Percentiles rank a stretch among this genome's conserved stretches.
Evolutionary conservation across 2,329 filamentous ascomycete species (phyloP).

Genomic region (Colletotrichum cordylinicola): DNA sequence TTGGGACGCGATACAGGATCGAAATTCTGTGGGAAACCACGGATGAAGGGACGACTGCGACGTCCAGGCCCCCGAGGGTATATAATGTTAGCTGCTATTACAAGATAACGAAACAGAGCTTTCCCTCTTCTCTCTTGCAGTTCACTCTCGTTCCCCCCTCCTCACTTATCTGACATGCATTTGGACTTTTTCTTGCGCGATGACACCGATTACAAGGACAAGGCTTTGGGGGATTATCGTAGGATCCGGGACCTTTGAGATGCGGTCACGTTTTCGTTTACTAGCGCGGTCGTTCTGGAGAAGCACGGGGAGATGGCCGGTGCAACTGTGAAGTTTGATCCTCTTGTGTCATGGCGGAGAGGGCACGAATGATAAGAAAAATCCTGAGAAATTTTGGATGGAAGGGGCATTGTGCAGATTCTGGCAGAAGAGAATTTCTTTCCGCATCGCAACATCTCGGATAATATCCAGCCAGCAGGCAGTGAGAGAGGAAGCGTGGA

Average conservation of each 20-base stretch:
- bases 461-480: background rate
- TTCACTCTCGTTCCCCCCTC: background rate
- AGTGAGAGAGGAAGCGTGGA: background rate
- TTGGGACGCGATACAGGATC: slow-evolving; percentile 1
- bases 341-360: background rate
- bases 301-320: background rate
- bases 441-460: background rate
- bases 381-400: background rate
- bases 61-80: background rate
- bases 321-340: background rate
- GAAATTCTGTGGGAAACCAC: background rate
- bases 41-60: background rate
- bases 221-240: background rate
- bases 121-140: background rate
- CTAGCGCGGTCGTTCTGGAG: background rate
- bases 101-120: slow-evolving; percentile 10
- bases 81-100: slow-evolving; percentile 19
- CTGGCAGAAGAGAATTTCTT: background rate
- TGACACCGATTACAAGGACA: slow-evolving; percentile 9
- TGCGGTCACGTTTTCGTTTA: background rate
- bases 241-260: background rate
- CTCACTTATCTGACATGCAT: slow-evolving; percentile 9
- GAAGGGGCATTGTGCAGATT: background rate
- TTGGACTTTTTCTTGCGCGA: background rate
- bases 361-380: background rate